These are phyloP conservation scores for Hypoxylon lienhwacheense DNA, from an alignment of 495 filamentous ascomycete species.

Conservation along the genomic window DNA sequence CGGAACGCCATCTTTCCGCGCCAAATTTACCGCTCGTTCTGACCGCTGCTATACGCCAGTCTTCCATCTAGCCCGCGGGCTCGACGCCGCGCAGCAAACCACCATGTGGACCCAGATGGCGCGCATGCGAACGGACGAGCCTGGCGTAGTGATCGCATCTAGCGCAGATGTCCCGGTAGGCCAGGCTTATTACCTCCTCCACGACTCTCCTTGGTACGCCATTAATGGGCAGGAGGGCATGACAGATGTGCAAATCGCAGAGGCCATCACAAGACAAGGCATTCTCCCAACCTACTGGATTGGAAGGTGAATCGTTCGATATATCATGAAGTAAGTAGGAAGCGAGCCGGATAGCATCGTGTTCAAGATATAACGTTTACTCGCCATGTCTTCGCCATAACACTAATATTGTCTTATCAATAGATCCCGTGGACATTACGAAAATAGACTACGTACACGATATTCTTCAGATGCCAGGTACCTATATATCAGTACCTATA, in stretches of 20 bases:
- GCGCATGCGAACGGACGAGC: constrained; percentile 31
- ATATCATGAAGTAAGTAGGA: not conserved
- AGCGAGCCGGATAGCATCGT: not conserved
- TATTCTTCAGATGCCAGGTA: no score
- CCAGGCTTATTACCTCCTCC: constrained; percentile 34
- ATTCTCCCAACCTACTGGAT: constrained; percentile 36
- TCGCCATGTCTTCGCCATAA: not conserved
- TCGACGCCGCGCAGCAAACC: constrained; percentile 21
- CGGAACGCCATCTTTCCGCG: constrained; percentile 29
- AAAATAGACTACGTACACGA: not conserved
- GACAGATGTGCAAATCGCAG: constrained; percentile 35
- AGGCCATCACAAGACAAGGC: constrained; percentile 33
- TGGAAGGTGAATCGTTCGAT: constrained; percentile 17
- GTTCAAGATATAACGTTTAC: not conserved
- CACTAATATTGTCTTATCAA: not conserved
- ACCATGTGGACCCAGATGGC: constrained; percentile 31
- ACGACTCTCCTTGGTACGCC: constrained; percentile 35
- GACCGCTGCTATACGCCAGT: constrained; percentile 38
- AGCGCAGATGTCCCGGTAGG: constrained; percentile 23
- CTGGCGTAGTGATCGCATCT: constrained; percentile 20
- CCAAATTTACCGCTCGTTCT: constrained; percentile 36
- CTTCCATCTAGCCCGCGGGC: constrained; percentile 33
- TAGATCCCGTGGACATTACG: not conserved
- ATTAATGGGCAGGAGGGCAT: constrained; percentile 38
- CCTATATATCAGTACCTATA: not conserved